These are phyloP conservation scores for Camelina neglecta DNA, from an alignment of 345 rosid species.

Conservation along the genomic window DNA sequence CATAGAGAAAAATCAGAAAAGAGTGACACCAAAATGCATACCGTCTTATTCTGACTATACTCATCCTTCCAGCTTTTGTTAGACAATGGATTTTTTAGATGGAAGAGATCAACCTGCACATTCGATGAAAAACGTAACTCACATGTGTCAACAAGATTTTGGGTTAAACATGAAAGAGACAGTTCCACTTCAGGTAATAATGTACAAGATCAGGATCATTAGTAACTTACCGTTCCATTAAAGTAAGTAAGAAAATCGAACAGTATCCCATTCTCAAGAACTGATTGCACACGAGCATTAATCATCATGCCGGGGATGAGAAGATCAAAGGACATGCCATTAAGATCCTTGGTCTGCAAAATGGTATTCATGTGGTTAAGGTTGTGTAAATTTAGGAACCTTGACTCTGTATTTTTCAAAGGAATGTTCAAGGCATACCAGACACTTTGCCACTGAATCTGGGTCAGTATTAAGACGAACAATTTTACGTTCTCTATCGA, in stretches of 20 bases:
- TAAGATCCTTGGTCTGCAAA: slow-evolving; percentile 82
- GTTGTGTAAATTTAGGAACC: slow-evolving; percentile 7
- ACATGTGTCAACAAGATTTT: slow-evolving; percentile 20
- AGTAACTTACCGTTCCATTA: slow-evolving; percentile 87
- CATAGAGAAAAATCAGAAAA: slow-evolving; percentile 17
- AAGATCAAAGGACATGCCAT: slow-evolving; percentile 91
- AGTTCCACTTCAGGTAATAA: slow-evolving; percentile 12
- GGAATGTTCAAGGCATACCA: slow-evolving; percentile 56
- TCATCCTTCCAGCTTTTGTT: slow-evolving; percentile 82
- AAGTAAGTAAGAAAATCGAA: slow-evolving; percentile 88
- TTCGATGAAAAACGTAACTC: slow-evolving; percentile 31
- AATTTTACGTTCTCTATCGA: slow-evolving; percentile 79
- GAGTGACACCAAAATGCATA: slow-evolving; percentile 35
- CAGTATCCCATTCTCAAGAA: slow-evolving; percentile 90
- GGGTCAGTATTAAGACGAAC: slow-evolving; percentile 70
- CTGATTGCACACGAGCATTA: slow-evolving; percentile 80
- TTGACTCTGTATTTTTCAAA: slow-evolving; percentile 1
- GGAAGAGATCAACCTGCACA: slow-evolving; percentile 83
- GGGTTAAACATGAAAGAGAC: slow-evolving; percentile 20
- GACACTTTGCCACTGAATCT: slow-evolving; percentile 70
- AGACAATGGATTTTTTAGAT: slow-evolving; percentile 67
- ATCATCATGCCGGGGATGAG: slow-evolving; percentile 97
- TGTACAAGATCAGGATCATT: slow-evolving; percentile 22
- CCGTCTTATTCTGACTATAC: slow-evolving; percentile 79
- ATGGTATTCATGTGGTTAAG: slow-evolving; percentile 29